Evolutionary conservation across 331 rosid genomes (phyloP), one percentile per base, ranked within the genome.

Genomic region (Phaseolus coccineus): DNA sequence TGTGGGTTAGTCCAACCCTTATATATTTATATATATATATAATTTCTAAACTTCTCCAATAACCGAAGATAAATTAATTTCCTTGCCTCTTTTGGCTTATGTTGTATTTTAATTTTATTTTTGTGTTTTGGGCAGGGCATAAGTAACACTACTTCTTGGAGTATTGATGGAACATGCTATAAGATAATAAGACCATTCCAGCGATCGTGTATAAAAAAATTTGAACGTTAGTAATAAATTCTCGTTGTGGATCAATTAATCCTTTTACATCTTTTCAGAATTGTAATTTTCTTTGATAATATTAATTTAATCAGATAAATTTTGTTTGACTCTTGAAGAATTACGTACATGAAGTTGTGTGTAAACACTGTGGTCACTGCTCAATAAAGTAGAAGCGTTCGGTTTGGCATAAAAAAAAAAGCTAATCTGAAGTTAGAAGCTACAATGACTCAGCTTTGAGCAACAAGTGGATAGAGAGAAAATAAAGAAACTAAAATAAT

Each of bases 101-200:
- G 4, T 35, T 16, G 48, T 66, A 4, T 40, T 42, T 66, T 66
- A 24, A 40, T 42, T 40, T 66, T 4, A 6, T 4, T 66, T 19
- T 40, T 19, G 31, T 40, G 4, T 66, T 65, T 39, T 66, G 63
- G 1, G 35, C 77, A 72, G 77, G 77, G 10, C 30, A 53, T 11
- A 39, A 2, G 9, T 15, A 48, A 35, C 4, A n/a, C 13, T 52
- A 40, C 51, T 46, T 42, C 47, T 42, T 47, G 22, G 50, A 53
- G 33, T 6, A n/a, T 22, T 19, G 64, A n/a, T n/a, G 35, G 24
- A 5, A 19, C 50, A 33, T 46, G 16, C 51, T 42, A 48, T 6
- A 14, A 6, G 42, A 37, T 2, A 5, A 37, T 5, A 37, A 37
- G 19, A 39, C 13, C 51, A 33, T 52, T 52, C 8, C 50, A 33